These are phyloP conservation scores for Rosa persica DNA, from an alignment of 306 rosid species.

Conservation along the genomic window DNA sequence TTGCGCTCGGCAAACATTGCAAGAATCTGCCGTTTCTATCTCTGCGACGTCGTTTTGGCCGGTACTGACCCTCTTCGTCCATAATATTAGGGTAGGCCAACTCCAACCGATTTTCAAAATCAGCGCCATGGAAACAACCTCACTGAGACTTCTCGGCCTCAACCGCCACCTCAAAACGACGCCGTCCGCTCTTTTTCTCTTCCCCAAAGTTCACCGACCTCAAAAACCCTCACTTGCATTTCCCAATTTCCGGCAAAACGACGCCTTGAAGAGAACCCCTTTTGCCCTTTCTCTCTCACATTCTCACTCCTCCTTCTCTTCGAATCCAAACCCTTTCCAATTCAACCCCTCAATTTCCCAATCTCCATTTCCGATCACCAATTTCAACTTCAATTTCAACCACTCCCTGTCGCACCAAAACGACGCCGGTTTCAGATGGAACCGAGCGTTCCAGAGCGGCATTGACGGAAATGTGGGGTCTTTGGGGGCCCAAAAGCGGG, in stretches of 20 bases:
- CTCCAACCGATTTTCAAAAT: neutral
- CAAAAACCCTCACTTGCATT: constrained; percentile 14
- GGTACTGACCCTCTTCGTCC: neutral
- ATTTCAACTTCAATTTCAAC: neutral
- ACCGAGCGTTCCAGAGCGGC: constrained; percentile 34
- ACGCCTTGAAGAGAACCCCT: neutral
- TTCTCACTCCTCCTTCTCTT: constrained; percentile 28
- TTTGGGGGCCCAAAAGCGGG: constrained; percentile 28
- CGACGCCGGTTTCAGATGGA: constrained; percentile 42
- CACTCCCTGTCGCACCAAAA: constrained; percentile 31
- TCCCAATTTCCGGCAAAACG: constrained; percentile 14
- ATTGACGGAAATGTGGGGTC: constrained; percentile 18
- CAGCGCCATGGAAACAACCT: constrained; percentile 60
- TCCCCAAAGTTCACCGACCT: constrained; percentile 8
- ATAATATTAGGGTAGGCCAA: neutral
- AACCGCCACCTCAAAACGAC: constrained; percentile 43
- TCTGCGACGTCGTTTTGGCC: neutral
- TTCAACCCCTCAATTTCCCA: constrained; percentile 23
- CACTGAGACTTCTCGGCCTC: constrained; percentile 39
- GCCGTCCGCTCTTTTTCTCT: constrained; percentile 1
- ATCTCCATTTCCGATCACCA: neutral
- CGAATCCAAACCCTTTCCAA: constrained; percentile 31
- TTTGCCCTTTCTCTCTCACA: constrained; percentile 28
- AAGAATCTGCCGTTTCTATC: neutral
- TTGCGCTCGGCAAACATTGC: too few species aligned